phyloP scores from a whole-genome alignment of 257 asterid species.

The Apocynum venetum region DNA sequence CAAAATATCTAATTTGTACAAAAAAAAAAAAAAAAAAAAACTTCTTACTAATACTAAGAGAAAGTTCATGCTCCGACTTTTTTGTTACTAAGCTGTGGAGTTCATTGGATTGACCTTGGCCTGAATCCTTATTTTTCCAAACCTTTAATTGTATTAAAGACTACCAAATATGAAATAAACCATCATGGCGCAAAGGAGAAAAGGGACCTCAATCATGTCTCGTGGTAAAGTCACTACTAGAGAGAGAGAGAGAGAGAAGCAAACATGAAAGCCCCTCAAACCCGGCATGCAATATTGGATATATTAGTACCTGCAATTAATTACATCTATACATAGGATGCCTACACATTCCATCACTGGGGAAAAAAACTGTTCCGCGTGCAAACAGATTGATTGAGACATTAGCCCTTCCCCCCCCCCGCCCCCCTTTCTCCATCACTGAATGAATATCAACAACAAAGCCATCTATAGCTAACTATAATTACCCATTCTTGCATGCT shows the following conservation, averaged over 20 bases:
- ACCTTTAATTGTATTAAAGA: too few relatives aligned
- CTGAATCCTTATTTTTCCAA: too few relatives aligned
- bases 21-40: too few relatives aligned
- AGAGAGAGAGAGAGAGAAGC: neutral
- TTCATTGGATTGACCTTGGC: too few relatives aligned
- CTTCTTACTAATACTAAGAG: too few relatives aligned
- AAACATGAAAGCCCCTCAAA: constrained; percentile 16
- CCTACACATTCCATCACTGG: neutral
- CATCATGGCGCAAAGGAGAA: constrained; percentile 20
- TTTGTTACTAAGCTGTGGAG: too few relatives aligned
- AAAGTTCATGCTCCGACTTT: too few relatives aligned
- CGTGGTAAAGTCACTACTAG: constrained; percentile 6
- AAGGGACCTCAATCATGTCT: constrained; percentile 12
- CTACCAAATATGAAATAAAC: neutral
- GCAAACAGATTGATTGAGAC: constrained; percentile 6
- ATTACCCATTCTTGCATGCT: constrained; percentile 1
- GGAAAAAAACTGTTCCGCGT: neutral
- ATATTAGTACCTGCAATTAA: too few relatives aligned
- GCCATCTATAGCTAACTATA: neutral
- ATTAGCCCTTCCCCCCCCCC: neutral
- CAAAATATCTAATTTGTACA: too few relatives aligned
- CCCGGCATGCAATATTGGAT: neutral
- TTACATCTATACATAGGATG: constrained; percentile 1
- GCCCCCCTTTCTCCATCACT: neutral
- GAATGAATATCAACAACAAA: neutral